Conservation (phyloP, 441 rosid genomes). For the Aleurites moluccanus region DNA sequence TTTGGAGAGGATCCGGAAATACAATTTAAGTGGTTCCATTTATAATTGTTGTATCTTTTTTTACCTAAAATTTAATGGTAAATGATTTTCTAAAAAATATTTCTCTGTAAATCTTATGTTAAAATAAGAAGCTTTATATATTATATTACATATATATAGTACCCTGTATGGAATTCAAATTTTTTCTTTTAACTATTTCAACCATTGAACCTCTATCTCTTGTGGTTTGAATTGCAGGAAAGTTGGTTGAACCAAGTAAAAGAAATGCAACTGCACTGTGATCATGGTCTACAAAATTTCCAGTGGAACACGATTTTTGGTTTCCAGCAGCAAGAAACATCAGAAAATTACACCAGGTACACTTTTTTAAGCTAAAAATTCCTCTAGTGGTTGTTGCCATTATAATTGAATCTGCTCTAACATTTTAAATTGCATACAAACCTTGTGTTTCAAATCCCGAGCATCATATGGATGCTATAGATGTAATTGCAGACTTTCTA, state of each 20-base stretch:
- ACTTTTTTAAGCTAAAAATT: slow-evolving; percentile 3
- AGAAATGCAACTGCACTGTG: slow-evolving; percentile 75
- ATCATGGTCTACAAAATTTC: slow-evolving; percentile 65
- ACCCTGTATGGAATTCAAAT: neutral
- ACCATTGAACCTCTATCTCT: slow-evolving; percentile 10
- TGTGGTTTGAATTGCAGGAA: slow-evolving; percentile 51
- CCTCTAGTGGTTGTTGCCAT: neutral
- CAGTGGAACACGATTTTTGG: slow-evolving; percentile 38
- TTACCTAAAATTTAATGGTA: neutral
- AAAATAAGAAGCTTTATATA: neutral
- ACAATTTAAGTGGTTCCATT: neutral
- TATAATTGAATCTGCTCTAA: neutral
- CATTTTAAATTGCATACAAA: slow-evolving; percentile 1
- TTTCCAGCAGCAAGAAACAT: slow-evolving; percentile 42
- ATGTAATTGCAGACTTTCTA: neutral
- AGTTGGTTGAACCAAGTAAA: slow-evolving; percentile 68
- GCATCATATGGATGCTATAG: neutral
- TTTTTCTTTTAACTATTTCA: neutral
- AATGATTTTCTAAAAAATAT: neutral
- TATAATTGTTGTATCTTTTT: neutral
- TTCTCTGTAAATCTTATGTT: neutral
- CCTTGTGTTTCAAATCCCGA: neutral
- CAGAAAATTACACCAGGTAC: slow-evolving; percentile 48
- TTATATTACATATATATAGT: neutral
- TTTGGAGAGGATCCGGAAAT: slow-evolving; percentile 4